Base-by-base conservation (phyloP, 805 yeast genomes). In the Saccharomyces jurei region DNA sequence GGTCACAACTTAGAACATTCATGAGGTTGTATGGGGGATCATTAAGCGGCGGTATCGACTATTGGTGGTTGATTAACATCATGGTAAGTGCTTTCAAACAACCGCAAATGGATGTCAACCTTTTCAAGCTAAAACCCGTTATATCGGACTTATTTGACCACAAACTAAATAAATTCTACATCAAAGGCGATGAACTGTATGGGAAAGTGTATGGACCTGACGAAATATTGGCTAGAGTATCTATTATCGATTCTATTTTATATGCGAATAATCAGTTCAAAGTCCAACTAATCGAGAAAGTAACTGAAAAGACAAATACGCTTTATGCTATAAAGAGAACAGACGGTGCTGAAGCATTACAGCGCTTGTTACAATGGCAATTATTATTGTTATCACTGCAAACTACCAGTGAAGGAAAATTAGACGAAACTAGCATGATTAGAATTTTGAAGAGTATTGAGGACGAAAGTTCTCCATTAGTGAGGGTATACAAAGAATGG, bases 391-490 rank as follows among this genome's bases (percentile, higher is more conserved):
- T 81, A 1, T 58, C 81, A 10, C 55, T 77, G 22, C 77, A 74
- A 48, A 61, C 67, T 2, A 57, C 77, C 2, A 63, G 73, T 4
- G 49, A 63, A 2, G 54, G 54, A 0, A 56, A 55, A 0, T 51
- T 71, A 17, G 55, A 71, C 1, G 47, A 60, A 1, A 58, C 64
- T 44, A 63, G 80, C 8, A 57, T 67, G 0, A 50, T 52, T 0
- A 22, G 59, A 2, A 58, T 78, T n/a, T 10, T 27, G 8, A 46
- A 96, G 96, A 73, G 84, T 13, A 68, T 85, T 44, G 78, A 88
- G 0, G 31, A 30, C n/a, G 98, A 92, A 58, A 81, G 88, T 13
- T 86, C 94, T 58, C 97, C 97, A 0, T 71, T 83, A 49, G 87
- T 82, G 4, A 78, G 97, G 54, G 71, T 79, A 2, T 88, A 86